A percentile compares a stretch with the other conserved stretches of the same genome.
phyloP scores from a whole-genome alignment of 495 filamentous ascomycete genomes.

The Cryomyces antarcticus region DNA sequence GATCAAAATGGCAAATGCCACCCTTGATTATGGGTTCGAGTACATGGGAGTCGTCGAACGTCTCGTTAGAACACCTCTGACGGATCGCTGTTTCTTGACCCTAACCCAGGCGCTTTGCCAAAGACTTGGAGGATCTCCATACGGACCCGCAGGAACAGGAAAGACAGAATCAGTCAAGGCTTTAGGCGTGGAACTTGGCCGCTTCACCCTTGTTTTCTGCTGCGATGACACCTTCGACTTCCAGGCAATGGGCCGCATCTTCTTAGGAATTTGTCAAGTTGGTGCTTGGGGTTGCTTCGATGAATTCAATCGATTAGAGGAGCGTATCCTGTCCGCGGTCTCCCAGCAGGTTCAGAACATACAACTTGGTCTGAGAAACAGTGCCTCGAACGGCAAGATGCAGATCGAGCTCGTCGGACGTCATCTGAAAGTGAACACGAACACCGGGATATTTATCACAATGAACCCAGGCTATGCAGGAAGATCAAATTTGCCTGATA shows the following conservation, averaged over 20 bases:
- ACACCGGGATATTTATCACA: slow-evolving; percentile 97
- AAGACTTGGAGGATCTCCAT: slow-evolving; percentile 86
- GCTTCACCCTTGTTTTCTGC: slow-evolving; percentile 95
- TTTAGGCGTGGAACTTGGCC: slow-evolving; percentile 82
- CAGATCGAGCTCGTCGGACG: slow-evolving; percentile 89
- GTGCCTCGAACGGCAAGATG: slow-evolving; percentile 51
- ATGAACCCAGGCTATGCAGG: slow-evolving; percentile 99
- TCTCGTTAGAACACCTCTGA: slow-evolving; percentile 87
- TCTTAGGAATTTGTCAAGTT: slow-evolving; percentile 97
- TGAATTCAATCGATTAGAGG: slow-evolving; percentile 96
- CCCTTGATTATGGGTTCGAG: slow-evolving; percentile 89
- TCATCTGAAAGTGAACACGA: slow-evolving; percentile 64
- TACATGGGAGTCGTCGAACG: slow-evolving; percentile 91
- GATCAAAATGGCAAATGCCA: slow-evolving; percentile 93
- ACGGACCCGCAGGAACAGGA: slow-evolving; percentile 94
- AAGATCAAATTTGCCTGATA: slow-evolving; percentile 92
- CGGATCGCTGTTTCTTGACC: slow-evolving; percentile 94
- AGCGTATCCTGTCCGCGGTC: slow-evolving; percentile 89
- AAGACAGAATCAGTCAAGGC: slow-evolving; percentile 99
- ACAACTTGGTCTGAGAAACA: slow-evolving; percentile 76
- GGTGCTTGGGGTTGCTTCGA: slow-evolving; percentile 99
- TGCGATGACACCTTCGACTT: slow-evolving; percentile 99
- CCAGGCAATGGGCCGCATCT: slow-evolving; percentile 98
- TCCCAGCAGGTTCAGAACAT: slow-evolving; percentile 99
- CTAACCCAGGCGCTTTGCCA: slow-evolving; percentile 91